Evolutionary conservation across 2,329 filamentous ascomycete species (phyloP), one percentile per base, ranked within the genome.

Genomic region (Ceratocystis harringtonii): DNA sequence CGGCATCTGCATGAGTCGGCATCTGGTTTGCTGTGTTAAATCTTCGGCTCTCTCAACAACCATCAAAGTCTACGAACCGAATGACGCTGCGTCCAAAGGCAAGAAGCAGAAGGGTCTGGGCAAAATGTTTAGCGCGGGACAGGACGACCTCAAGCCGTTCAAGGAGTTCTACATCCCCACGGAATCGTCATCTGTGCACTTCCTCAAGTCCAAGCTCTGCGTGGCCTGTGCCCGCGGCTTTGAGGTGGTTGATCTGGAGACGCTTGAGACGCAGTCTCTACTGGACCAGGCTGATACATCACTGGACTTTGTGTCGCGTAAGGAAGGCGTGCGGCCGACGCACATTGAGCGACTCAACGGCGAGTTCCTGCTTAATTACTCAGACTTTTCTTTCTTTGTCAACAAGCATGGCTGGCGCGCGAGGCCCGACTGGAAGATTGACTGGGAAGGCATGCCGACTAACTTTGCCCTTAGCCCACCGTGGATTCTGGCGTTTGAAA

Each of bases 161-260:
- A 96, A 96, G 81, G 94, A 99, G 78, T 97, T 96, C 72, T 99
- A 99, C 76, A 96, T 99, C 68, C 94, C 94, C 0, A 94, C 92
- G 5, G 94, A 99, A 78, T 95, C 92, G n/a, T 92, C 90, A 3
- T 96, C 92, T 48, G 94, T 99, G 50, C 94, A 99, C 76, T 99
- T 97, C 80, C 82, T 99, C 70, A 92, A 94, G 72, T 94, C 89
- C 68, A 99, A 96, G 73, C 83, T 99, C 28, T 99, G 94, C 74
- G 94, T 99, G 68, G 94, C 92, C 58, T 97, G 94, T 73, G 89
- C 92, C 10, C 85, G 91, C 74, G 94, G 94, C 57, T 99, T 99
- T 75, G 94, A 99, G 76, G 92, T 99, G 41, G 94, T 99, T 68
- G 94, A 89, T 67, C 82, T 99, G 44, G 91, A 97, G 75, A 97